These are phyloP conservation scores for Populus ilicifolia DNA, from an alignment of 345 rosid species.

Conservation along the genomic window DNA sequence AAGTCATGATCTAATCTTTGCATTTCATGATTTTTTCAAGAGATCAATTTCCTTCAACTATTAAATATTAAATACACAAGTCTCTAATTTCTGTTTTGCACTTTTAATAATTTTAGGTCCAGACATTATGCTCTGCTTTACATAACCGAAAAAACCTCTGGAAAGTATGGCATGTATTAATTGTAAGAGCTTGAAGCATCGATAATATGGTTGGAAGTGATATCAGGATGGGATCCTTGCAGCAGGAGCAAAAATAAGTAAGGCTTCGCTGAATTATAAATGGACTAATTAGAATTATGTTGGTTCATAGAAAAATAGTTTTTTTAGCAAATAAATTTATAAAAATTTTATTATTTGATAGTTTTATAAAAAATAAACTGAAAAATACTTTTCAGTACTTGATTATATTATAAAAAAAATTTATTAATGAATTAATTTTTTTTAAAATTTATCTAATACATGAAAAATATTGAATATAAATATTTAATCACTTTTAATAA, in stretches of 20 bases:
- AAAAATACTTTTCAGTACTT: too few species aligned
- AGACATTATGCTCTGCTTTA: background rate
- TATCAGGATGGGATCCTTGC: background rate
- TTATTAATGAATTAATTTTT: too few species aligned
- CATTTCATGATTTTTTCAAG: background rate
- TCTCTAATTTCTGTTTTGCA: background rate
- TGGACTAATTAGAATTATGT: background rate
- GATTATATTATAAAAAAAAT: too few species aligned
- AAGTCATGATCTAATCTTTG: background rate
- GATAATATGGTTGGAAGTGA: background rate
- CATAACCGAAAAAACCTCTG: background rate
- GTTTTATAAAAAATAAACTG: too few species aligned
- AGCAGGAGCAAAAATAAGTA: background rate
- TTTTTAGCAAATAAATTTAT: too few species aligned
- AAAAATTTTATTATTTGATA: too few species aligned
- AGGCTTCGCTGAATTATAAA: background rate
- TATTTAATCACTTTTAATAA: too few species aligned
- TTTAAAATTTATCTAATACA: too few species aligned
- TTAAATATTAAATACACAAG: background rate
- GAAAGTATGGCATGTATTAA: background rate
- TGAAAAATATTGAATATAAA: too few species aligned
- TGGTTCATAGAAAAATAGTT: too few species aligned
- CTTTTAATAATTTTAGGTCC: background rate
- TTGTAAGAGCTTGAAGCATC: background rate
- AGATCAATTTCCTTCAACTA: background rate